Evolutionary conservation across 768 basidiomycete species (phyloP).

Genomic region (Lactarius quietus): DNA sequence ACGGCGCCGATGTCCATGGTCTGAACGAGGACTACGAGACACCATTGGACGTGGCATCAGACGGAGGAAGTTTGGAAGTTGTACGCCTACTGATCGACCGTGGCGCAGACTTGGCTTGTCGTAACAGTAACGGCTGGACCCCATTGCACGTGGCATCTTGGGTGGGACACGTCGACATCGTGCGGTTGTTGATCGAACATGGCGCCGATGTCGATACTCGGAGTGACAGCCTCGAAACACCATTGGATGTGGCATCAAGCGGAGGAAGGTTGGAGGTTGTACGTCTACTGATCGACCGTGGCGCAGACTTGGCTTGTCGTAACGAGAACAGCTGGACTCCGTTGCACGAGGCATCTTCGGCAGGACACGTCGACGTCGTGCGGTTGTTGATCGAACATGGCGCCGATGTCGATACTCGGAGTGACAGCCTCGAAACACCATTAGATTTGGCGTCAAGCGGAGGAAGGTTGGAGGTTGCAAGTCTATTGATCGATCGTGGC

Average conservation of each 20-base stretch:
- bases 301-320: too few relatives aligned
- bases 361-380: background rate
- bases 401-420: background rate
- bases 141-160: background rate
- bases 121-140: background rate
- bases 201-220: background rate
- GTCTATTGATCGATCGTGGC: background rate
- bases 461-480: background rate
- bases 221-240: too few relatives aligned
- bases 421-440: background rate
- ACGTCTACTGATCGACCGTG: too few relatives aligned
- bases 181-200: background rate
- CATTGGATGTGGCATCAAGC: too few relatives aligned
- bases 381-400: background rate
- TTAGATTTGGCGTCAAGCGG: background rate
- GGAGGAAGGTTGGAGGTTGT: too few relatives aligned
- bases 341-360: background rate
- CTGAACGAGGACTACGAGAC: background rate
- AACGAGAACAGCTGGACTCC: background rate
- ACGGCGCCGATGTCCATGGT: background rate
- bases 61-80: background rate
- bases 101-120: background rate
- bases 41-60: background rate
- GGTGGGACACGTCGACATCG: background rate
- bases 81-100: background rate